Evolutionary conservation across 2,329 filamentous ascomycete species (phyloP).

Genomic region (Lasiodiplodia theobromae): DNA sequence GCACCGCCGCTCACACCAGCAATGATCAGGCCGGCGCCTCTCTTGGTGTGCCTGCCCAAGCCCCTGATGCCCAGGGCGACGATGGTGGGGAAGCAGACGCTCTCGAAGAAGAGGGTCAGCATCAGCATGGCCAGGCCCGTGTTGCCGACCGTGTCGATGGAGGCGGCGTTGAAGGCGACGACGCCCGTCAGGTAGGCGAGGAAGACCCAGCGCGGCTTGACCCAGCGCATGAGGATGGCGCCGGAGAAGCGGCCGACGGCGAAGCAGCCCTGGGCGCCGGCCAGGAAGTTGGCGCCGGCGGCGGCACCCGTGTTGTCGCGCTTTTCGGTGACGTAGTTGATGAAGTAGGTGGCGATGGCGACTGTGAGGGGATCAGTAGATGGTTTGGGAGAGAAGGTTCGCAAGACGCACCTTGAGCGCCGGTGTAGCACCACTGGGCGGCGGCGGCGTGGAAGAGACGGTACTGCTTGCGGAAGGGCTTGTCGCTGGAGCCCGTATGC

Average conservation of each 20-base stretch:
- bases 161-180: constrained; percentile 65
- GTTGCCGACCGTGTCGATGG: constrained; percentile 60
- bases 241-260: constrained; percentile 75
- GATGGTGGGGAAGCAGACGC: constrained; percentile 82
- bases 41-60: constrained; percentile 77
- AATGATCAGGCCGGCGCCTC: constrained; percentile 76
- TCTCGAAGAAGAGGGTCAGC: constrained; percentile 81
- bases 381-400: no score
- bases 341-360: constrained; percentile 56
- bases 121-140: constrained; percentile 68
- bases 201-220: constrained; percentile 74
- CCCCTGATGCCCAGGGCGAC: constrained; percentile 80
- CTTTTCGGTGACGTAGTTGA: constrained; percentile 60
- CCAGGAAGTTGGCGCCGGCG: constrained; percentile 71
- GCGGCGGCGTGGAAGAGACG: constrained; percentile 77
- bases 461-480: constrained; percentile 68
- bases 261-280: constrained; percentile 76
- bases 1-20: constrained; percentile 77
- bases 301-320: constrained; percentile 41
- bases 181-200: constrained; percentile 70
- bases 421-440: constrained; percentile 82
- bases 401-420: constrained; percentile 62
- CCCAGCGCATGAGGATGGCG: constrained; percentile 68
- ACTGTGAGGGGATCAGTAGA: constrained; percentile 35
- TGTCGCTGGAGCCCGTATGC: constrained; percentile 48